Evolutionary conservation across 768 basidiomycete genomes (phyloP).

Genomic region (Pisolithus sp.): DNA sequence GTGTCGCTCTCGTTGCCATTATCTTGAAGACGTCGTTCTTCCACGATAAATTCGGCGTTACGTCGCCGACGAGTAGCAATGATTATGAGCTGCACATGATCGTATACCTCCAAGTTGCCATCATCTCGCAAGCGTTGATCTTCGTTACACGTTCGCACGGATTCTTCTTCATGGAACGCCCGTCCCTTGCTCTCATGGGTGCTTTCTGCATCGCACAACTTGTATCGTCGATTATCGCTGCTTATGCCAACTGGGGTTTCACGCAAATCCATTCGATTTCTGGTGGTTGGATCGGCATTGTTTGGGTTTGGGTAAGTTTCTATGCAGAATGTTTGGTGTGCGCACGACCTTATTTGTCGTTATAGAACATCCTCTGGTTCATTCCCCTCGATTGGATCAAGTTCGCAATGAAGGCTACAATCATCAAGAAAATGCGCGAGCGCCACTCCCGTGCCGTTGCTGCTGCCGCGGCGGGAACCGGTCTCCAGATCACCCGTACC

Average conservation of each 20-base stretch:
- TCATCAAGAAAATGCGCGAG: slow-evolving; percentile 78
- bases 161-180: slow-evolving; percentile 97
- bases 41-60: slow-evolving; percentile 77
- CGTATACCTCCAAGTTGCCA: slow-evolving; percentile 93
- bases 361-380: slow-evolving; percentile 93
- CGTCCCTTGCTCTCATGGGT: slow-evolving; percentile 78
- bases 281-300: slow-evolving; percentile 94
- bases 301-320: slow-evolving; percentile 87
- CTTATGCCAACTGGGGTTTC: slow-evolving; percentile 92
- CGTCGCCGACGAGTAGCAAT: slow-evolving; percentile 41
- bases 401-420: slow-evolving; percentile 91
- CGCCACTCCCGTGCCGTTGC: slow-evolving; percentile 42
- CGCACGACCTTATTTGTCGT: slow-evolving; percentile 6
- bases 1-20: slow-evolving; percentile 71
- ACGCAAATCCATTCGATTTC: slow-evolving; percentile 74
- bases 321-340: neutral
- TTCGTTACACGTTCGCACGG: slow-evolving; percentile 92
- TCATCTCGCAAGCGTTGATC: slow-evolving; percentile 97
- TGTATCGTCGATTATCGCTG: slow-evolving; percentile 92
- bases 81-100: slow-evolving; percentile 81
- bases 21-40: slow-evolving; percentile 89
- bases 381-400: slow-evolving; percentile 92
- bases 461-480: slow-evolving; percentile 35
- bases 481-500: slow-evolving; percentile 75
- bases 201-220: slow-evolving; percentile 95